Base-by-base conservation (phyloP, 1,139 yeast species). In the Sugiyamaella sp. region DNA sequence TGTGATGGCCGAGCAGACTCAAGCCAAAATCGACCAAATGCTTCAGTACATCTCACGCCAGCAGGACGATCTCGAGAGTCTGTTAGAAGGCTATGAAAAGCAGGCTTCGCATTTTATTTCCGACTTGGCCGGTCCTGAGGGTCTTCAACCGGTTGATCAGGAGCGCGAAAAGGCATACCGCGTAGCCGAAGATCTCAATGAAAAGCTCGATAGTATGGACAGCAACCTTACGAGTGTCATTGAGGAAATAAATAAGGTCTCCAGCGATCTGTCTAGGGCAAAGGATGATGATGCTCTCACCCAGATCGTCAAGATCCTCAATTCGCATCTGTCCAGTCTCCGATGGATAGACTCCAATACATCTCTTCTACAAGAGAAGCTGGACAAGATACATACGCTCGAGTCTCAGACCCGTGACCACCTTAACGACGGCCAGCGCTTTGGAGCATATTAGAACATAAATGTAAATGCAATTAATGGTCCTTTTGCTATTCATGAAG, bases 81-180 rank as follows among this genome's bases (percentile, higher is more conserved):
- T 93, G 62, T 79, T 93, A 59, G 89, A 87, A 61, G 86, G 85
- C 59, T 91, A 91, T 66, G 99, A 93, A 70, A 80, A 78, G 57
- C 96, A 89, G 69, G 93, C 95, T 0, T 91, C 89, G 4, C 70
- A 68, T 37, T 61, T 71, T 32, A 59, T 73, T 32, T 54, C 64
- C 3, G 68, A 66, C 39, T 54, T 70, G 40, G 63, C 66, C 16
- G 71, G 69, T 1, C 68, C 63, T 41, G 74, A 68, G 22, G 75
- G 73, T 5, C 63, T 71, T 43, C 77, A 74, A 57, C 76, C 77
- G 1, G 75, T 74, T 41, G 99, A 93, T 68, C 89, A 87, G 69
- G 89, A 90, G 66, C 84, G 99, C 64, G 95, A 87, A 66, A 87
- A 86, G 66, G 96, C 97, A 0, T 93, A 91, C 68, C 84, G 82